Conservation (phyloP, 2,329 filamentous ascomycete species). For the Nemania sp. region DNA sequence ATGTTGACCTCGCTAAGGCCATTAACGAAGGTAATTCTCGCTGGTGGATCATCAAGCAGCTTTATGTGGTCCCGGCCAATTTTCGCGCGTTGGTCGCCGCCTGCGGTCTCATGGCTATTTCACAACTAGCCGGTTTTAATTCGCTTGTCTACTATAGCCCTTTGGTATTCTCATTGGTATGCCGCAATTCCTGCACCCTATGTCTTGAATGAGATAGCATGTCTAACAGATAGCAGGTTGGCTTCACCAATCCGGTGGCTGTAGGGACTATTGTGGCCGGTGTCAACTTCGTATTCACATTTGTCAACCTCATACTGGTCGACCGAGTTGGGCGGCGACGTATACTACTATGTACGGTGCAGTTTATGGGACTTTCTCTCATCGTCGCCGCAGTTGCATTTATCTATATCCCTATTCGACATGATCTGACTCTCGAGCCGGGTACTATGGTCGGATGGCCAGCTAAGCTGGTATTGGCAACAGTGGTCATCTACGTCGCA, state of each 20-base stretch:
- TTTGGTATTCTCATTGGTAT: slow-evolving; percentile 45
- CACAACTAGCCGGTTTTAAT: slow-evolving; percentile 51
- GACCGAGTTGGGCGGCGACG: slow-evolving; percentile 57
- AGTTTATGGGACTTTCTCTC: slow-evolving; percentile 57
- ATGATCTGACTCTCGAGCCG: slow-evolving; percentile 51
- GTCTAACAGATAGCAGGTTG: slow-evolving; percentile 47
- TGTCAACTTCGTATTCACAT: slow-evolving; percentile 60
- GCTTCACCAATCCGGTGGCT: slow-evolving; percentile 59
- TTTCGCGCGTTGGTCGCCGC: slow-evolving; percentile 58
- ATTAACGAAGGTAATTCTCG: slow-evolving; percentile 48
- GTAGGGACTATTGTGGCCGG: slow-evolving; percentile 56
- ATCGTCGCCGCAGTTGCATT: slow-evolving; percentile 56
- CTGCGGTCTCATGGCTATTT: slow-evolving; percentile 61
- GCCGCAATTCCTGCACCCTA: background rate
- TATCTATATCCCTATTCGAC: slow-evolving; percentile 57
- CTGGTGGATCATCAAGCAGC: slow-evolving; percentile 56
- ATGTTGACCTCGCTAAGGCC: slow-evolving; percentile 51
- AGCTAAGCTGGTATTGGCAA: slow-evolving; percentile 54
- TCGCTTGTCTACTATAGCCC: slow-evolving; percentile 43
- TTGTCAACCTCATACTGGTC: slow-evolving; percentile 57
- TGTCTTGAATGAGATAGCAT: background rate
- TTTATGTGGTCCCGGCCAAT: slow-evolving; percentile 55
- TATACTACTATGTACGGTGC: slow-evolving; percentile 55
- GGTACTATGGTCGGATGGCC: slow-evolving; percentile 50
- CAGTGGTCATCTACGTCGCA: slow-evolving; percentile 56